Evolutionary conservation across 2,329 filamentous ascomycete species (phyloP), one percentile per base, ranked within the genome.

Genomic region (Pseudovirgaria hyperparasitica): DNA sequence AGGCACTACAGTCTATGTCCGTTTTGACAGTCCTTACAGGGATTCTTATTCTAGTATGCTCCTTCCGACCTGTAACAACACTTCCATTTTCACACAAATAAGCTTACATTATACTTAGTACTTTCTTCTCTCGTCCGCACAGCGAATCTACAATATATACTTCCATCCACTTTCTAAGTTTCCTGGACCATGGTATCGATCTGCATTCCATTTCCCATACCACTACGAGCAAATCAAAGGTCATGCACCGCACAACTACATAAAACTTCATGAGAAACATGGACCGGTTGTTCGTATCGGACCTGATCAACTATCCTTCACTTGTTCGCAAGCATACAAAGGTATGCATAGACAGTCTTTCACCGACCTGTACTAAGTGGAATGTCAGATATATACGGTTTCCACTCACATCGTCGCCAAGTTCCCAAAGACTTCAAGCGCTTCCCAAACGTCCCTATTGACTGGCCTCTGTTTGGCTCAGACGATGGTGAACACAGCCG

Each of bases 91-190:
- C n/a, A n/a, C n/a, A n/a, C n/a, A n/a, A n/a, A n/a, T n/a, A n/a
- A n/a, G n/a, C n/a, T n/a, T n/a, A n/a, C n/a, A n/a, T n/a, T n/a
- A n/a, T n/a, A n/a, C n/a, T n/a, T n/a, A n/a, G n/a, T n/a, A n/a
- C n/a, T n/a, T n/a, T n/a, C n/a, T n/a, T n/a, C n/a, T n/a, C n/a
- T n/a, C n/a, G n/a, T n/a, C n/a, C n/a, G n/a, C n/a, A n/a, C n/a
- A n/a, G n/a, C n/a, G n/a, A n/a, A 34, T 60, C 28, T 57, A 62
- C 36, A 48, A 50, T 29, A 43, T 58, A 12, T 58, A 50, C 39
- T 47, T 62, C 23, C 58, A 63, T 24, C 60, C 62, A 2, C 46
- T 65, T 1, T 45, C 48, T 22, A 50, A 49, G 22, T 60, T 54
- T 23, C 61, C 60, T 7, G 62, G 60, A 2, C 60, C 60, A 1